phyloP scores from a whole-genome alignment of 257 asterid genomes.

The Osmanthus fragrans region DNA sequence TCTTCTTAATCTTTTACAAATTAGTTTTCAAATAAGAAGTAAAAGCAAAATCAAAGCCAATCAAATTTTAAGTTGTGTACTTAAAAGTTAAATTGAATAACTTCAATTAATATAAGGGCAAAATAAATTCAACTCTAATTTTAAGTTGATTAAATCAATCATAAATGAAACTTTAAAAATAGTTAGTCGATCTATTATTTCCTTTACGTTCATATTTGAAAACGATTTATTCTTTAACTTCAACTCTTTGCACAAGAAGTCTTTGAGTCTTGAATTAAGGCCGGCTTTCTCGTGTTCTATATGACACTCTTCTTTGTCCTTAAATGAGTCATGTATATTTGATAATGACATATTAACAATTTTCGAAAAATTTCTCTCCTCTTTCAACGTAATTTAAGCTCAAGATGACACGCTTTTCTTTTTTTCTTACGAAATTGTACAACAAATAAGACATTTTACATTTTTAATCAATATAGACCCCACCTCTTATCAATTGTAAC shows the following conservation, averaged over 20 bases:
- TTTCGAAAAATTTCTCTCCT: neutral
- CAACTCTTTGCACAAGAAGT: neutral
- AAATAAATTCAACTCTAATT: no score
- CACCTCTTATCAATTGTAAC: no score
- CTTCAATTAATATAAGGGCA: no score
- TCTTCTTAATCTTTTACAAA: no score
- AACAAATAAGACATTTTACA: no score
- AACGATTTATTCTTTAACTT: neutral
- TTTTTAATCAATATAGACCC: neutral
- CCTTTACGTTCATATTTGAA: neutral
- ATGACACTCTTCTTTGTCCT: slow-evolving; percentile 24
- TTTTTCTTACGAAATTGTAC: neutral
- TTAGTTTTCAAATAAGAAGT: no score
- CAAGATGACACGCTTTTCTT: neutral
- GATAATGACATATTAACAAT: slow-evolving; percentile 18
- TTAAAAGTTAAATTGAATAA: no score
- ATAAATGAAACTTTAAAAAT: no score
- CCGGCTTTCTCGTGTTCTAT: neutral
- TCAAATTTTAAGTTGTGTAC: no score
- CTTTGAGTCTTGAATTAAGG: neutral
- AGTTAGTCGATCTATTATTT: neutral
- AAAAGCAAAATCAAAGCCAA: no score
- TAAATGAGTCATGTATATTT: slow-evolving; percentile 21
- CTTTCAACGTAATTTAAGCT: neutral
- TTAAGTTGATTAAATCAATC: no score